These are phyloP conservation scores for Samsoniella hepiali DNA, from an alignment of 2,329 filamentous ascomycete genomes.

Conservation along the genomic window DNA sequence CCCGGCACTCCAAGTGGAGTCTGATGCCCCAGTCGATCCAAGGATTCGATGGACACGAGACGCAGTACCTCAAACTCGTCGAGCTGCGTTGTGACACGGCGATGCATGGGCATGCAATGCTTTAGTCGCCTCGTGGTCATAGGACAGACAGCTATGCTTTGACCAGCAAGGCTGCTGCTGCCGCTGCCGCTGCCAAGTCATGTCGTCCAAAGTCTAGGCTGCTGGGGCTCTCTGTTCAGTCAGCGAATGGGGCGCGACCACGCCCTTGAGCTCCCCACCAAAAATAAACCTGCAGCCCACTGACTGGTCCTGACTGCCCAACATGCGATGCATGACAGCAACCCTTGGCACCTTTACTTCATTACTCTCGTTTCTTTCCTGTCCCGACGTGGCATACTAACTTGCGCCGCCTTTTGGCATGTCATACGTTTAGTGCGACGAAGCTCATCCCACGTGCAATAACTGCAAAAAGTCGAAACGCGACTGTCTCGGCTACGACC, in stretches of 20 bases:
- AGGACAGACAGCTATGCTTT: neutral
- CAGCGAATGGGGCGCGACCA: conserved; percentile 11
- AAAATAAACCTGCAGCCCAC: conserved; percentile 20
- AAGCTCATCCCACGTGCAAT: conserved; percentile 87
- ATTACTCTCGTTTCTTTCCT: neutral
- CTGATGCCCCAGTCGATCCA: neutral
- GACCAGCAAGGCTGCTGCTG: neutral
- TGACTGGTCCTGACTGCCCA: neutral
- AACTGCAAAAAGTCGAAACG: conserved; percentile 88
- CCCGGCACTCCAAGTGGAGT: conserved; percentile 12
- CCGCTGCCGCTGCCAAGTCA: neutral
- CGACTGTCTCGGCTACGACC: conserved; percentile 82
- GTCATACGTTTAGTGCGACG: conserved; percentile 72
- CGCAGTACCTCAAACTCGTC: conserved; percentile 1
- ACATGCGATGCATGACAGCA: conserved; percentile 12
- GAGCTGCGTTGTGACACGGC: neutral
- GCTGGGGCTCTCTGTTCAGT: conserved; percentile 2
- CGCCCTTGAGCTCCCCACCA: conserved; percentile 18
- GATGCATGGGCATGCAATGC: neutral
- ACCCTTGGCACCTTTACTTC: neutral
- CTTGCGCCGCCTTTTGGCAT: conserved; percentile 23
- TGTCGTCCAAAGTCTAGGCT: conserved; percentile 10
- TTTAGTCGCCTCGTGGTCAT: neutral
- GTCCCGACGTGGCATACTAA: neutral
- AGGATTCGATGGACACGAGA: conserved; percentile 2